Conservation (phyloP, 805 yeast species). For the Ogataea corticis region DNA sequence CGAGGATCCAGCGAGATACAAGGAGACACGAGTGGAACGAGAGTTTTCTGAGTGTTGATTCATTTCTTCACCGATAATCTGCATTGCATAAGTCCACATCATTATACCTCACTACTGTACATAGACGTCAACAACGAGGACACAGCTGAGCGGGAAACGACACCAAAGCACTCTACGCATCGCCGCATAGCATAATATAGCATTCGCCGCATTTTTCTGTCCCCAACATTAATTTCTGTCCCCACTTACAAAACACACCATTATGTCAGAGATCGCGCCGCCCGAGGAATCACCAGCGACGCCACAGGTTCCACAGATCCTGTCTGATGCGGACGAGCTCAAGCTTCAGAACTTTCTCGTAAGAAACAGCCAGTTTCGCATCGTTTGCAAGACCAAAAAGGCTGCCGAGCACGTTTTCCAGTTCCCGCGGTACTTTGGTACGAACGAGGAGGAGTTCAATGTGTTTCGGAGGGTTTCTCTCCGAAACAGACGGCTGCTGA, state of each 20-base stretch:
- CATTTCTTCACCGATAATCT: not conserved
- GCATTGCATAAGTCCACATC: not conserved
- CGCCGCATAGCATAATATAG: slow-evolving; percentile 6
- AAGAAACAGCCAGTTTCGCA: slow-evolving; percentile 19
- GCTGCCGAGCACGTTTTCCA: slow-evolving; percentile 9
- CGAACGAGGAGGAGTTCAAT: slow-evolving; percentile 32
- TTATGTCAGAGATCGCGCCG: not conserved
- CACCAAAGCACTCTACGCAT: not conserved
- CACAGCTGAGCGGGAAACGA: too few species aligned
- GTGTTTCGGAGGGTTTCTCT: slow-evolving; percentile 26
- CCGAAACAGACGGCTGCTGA: slow-evolving; percentile 21
- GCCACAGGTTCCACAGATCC: not conserved
- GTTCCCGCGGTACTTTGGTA: slow-evolving; percentile 36
- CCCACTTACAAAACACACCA: not conserved
- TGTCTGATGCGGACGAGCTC: slow-evolving; percentile 22
- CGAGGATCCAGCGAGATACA: not conserved
- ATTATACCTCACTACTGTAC: not conserved
- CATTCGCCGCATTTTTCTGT: slow-evolving; percentile 3
- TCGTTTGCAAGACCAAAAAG: slow-evolving; percentile 21
- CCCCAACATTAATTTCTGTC: not conserved
- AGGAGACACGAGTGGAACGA: not conserved
- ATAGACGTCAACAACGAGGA: slow-evolving; percentile 1
- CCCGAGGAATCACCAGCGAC: not conserved
- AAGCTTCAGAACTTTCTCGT: slow-evolving; percentile 30
- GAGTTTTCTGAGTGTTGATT: not conserved